phyloP scores from a whole-genome alignment of 805 yeast species.

The Lachancea sp. region DNA sequence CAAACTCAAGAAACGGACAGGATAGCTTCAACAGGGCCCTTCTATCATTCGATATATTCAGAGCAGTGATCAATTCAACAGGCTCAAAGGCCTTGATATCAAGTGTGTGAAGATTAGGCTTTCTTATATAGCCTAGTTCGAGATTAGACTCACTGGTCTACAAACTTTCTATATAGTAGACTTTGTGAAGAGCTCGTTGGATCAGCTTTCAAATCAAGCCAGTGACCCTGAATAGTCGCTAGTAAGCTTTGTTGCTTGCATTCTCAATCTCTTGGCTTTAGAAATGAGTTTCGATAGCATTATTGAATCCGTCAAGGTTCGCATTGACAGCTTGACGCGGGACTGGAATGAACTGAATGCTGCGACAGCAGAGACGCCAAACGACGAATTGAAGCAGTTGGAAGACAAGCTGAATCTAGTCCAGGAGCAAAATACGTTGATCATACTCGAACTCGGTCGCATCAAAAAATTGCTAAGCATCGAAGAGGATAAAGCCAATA shows the following conservation, averaged over 20 bases:
- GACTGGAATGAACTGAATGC: conserved; percentile 14
- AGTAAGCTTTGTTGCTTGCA: neutral
- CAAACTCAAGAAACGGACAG: neutral
- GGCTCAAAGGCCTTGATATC: too few species aligned
- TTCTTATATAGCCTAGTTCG: too few species aligned
- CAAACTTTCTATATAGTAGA: too few species aligned
- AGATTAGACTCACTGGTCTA: too few species aligned
- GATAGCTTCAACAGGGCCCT: too few species aligned
- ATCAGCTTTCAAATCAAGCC: too few species aligned
- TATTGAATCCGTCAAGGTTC: conserved; percentile 10
- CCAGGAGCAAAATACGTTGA: conserved; percentile 18
- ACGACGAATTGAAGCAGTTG: conserved; percentile 12
- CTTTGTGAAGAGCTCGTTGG: too few species aligned
- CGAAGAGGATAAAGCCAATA: conserved; percentile 9
- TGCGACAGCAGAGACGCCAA: conserved; percentile 4
- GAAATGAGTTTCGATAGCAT: conserved; percentile 11
- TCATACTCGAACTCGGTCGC: conserved; percentile 15
- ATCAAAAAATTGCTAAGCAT: conserved; percentile 10
- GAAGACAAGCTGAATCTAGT: conserved; percentile 15
- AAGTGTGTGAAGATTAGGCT: too few species aligned
- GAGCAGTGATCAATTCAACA: too few species aligned
- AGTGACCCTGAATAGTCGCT: too few species aligned
- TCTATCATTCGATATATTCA: too few species aligned
- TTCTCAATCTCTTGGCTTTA: neutral
- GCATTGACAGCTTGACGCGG: conserved; percentile 14